Conservation (phyloP, 2,329 filamentous ascomycete genomes). For the Colletotrichum gloeosporioides region DNA sequence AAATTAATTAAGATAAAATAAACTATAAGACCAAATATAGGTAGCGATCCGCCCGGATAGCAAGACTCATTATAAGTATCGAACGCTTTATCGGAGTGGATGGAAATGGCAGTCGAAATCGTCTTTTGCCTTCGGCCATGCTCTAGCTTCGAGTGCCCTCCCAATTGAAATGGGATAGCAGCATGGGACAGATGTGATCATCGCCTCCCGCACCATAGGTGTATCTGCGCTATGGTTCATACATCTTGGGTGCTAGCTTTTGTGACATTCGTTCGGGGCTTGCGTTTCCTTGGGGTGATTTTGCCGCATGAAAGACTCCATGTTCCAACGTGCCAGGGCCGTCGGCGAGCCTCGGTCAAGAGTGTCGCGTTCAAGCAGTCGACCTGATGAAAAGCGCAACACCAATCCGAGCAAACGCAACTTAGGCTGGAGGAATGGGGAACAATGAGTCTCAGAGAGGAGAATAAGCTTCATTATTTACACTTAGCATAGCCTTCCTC, state of each 20-base stretch:
- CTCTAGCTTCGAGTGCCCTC: not conserved
- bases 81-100: not conserved
- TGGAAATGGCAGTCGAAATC: not conserved
- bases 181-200: not conserved
- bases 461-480: not conserved
- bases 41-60: too few relatives aligned
- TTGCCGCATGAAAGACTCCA: not conserved
- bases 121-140: not conserved
- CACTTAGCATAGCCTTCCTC: not conserved
- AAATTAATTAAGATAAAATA: too few relatives aligned
- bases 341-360: not conserved
- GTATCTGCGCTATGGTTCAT: not conserved
- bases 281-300: not conserved
- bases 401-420: not conserved
- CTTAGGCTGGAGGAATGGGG: not conserved
- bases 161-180: not conserved
- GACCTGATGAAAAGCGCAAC: not conserved
- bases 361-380: not conserved
- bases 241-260: not conserved
- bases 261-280: not conserved
- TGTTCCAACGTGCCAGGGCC: not conserved
- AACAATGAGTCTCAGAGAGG: not conserved
- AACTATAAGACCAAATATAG: too few relatives aligned
- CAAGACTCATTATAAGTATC: too few relatives aligned
- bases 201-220: not conserved